Percentiles rank a stretch among this genome's conserved stretches.
Evolutionary conservation across 257 asterid species (phyloP).

Genomic region (Jasminum sambac): DNA sequence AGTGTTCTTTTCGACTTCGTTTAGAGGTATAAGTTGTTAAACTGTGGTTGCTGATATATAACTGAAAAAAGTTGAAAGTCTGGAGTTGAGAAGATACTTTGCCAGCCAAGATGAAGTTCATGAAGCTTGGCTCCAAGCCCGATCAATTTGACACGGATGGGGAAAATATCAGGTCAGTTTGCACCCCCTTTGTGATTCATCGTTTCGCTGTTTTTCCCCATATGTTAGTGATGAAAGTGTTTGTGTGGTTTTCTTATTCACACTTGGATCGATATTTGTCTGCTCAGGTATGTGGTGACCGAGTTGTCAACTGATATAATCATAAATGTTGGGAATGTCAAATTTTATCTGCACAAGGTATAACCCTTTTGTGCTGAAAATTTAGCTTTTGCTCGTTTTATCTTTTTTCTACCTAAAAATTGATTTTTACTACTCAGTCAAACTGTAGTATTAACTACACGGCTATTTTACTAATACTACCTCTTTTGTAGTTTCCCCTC

Average conservation of each 20-base stretch:
- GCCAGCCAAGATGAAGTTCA: conserved; percentile 73
- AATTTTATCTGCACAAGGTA: conserved; percentile 59
- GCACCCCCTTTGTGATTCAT: neutral
- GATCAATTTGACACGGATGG: conserved; percentile 85
- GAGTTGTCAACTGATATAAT: conserved; percentile 47
- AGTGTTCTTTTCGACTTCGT: neutral
- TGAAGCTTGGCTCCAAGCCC: conserved; percentile 95
- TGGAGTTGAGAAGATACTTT: conserved; percentile 16
- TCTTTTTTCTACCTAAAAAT: too few relatives aligned
- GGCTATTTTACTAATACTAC: conserved; percentile 15
- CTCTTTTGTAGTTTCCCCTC: conserved; percentile 65
- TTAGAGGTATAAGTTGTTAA: neutral
- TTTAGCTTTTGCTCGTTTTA: neutral
- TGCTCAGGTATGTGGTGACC: conserved; percentile 51
- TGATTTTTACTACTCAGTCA: too few relatives aligned
- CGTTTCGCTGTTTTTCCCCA: neutral
- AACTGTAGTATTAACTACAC: too few relatives aligned
- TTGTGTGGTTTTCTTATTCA: neutral
- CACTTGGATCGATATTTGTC: neutral
- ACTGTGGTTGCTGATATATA: neutral
- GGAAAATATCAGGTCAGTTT: conserved; percentile 68
- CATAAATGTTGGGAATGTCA: conserved; percentile 44
- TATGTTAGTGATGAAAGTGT: neutral
- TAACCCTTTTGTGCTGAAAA: neutral
- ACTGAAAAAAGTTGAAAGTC: neutral